Percentiles rank a stretch among this genome's conserved stretches.
Evolutionary conservation across 371 early-diverging fungal species (phyloP).

Genomic region (Circinella minor): DNA sequence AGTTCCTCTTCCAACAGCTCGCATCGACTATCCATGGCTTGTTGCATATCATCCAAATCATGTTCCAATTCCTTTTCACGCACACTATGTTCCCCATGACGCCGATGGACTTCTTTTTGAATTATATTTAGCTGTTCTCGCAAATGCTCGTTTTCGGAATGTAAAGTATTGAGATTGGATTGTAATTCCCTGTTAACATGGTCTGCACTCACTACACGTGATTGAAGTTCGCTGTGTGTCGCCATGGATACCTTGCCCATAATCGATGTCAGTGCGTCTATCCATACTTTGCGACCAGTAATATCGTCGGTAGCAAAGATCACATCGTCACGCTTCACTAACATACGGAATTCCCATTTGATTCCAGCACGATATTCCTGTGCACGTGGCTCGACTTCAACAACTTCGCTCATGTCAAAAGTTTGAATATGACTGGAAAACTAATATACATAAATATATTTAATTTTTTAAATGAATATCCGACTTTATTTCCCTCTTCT

Average conservation of each 20-base stretch:
- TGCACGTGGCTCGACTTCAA: slow-evolving; percentile 49
- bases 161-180: slow-evolving; percentile 31
- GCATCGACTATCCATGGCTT: slow-evolving; percentile 26
- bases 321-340: slow-evolving; percentile 50
- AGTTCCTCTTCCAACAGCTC: slow-evolving; percentile 38
- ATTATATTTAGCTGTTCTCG: slow-evolving; percentile 31
- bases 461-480: too few relatives aligned
- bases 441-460: slow-evolving; percentile 17
- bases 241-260: slow-evolving; percentile 59
- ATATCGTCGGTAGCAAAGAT: slow-evolving; percentile 50
- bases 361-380: slow-evolving; percentile 50
- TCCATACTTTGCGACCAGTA: slow-evolving; percentile 48
- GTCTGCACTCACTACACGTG: slow-evolving; percentile 41
- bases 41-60: slow-evolving; percentile 31
- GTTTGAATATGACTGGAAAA: slow-evolving; percentile 52
- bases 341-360: slow-evolving; percentile 53
- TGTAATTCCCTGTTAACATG: slow-evolving; percentile 46
- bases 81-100: slow-evolving; percentile 22
- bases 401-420: slow-evolving; percentile 56
- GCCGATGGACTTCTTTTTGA: slow-evolving; percentile 27
- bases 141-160: slow-evolving; percentile 33
- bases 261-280: slow-evolving; percentile 50
- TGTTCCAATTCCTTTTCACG: slow-evolving; percentile 20
- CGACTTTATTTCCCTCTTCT: too few relatives aligned
- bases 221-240: slow-evolving; percentile 48